A percentile compares a stretch with the other conserved stretches of the same genome.
Evolutionary conservation across 306 rosid species (phyloP).

Genomic region (Rubus idaeus): DNA sequence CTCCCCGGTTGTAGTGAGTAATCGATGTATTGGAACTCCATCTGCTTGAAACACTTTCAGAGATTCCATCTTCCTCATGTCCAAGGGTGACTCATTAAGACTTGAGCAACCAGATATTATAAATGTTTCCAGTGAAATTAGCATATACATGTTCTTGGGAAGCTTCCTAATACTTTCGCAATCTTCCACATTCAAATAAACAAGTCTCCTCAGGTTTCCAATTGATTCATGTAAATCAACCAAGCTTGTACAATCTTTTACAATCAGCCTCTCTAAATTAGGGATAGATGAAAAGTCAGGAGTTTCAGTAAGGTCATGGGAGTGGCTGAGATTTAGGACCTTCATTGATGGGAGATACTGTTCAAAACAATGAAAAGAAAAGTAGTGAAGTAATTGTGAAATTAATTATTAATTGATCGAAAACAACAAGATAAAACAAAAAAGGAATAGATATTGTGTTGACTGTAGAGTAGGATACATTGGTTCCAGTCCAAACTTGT

Average conservation of each 20-base stretch:
- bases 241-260: constrained; percentile 1
- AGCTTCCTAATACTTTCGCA: constrained; percentile 5
- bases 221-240: constrained; percentile 5
- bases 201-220: not conserved
- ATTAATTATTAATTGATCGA: no score
- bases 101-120: not conserved
- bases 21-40: not conserved
- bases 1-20: not conserved
- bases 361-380: no score
- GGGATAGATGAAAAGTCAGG: constrained; percentile 8
- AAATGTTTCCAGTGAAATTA: not conserved
- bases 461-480: not conserved
- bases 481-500: not conserved
- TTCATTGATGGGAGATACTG: not conserved
- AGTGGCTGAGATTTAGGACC: constrained; percentile 19
- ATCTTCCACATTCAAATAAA: not conserved
- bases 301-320: not conserved
- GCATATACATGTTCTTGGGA: not conserved
- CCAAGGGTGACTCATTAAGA: not conserved
- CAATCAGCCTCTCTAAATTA: constrained; percentile 5
- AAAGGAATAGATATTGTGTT: no score
- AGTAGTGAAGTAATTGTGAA: no score
- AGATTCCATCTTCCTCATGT: constrained; percentile 6
- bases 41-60: not conserved
- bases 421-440: no score